Base-by-base conservation (phyloP, 768 basidiomycete species). In the Hebeloma cylindrosporum region DNA sequence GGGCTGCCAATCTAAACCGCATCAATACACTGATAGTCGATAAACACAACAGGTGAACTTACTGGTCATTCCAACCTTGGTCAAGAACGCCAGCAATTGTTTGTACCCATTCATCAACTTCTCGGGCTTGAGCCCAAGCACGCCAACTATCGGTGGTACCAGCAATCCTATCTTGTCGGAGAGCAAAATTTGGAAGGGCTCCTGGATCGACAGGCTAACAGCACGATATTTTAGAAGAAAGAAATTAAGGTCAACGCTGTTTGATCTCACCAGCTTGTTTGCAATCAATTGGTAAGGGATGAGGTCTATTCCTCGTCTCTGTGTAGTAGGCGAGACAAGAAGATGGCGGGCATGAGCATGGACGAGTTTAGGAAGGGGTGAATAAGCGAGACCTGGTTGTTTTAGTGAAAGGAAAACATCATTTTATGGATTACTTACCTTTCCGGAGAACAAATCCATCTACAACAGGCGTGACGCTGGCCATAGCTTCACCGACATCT, bases 371-470 rank as follows among this genome's bases (percentile, higher is more conserved):
- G 90, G 88, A 10, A 93, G 72, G 5, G 82, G 59, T 27, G 90
- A 90, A 56, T 80, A 80, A 16, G 77, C 67, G 17, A 97, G 83
- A 33, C 93, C 95, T 96, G 37, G 22, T 14, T 29, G 21, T 27
- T 32, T 38, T 45, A 32, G 35, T 16, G 37, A 28, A 30, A 23
- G 38, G 28, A 21, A 10, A 7, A 38, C 23, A 30, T 14, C 40
- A 32, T 7, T n/a, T 10, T 13, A 16, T 36, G 20, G 2, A 16
- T 11, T 39, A 40, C 34, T 33, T 33, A 85, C 95, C 95, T 79
- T 95, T 96, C 58, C 94, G 78, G 32, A 99, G 80, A 31, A 98
- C 96, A 58, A 97, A 99, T 3, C 96, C 96, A 55, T 99, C 96
- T 3, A 94, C 92, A 14, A 99, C 88, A 4, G 96, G 96, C 1